Evolutionary conservation across 148 eudicot genomes (phyloP).

Genomic region (Fagopyrum homotropicum): DNA sequence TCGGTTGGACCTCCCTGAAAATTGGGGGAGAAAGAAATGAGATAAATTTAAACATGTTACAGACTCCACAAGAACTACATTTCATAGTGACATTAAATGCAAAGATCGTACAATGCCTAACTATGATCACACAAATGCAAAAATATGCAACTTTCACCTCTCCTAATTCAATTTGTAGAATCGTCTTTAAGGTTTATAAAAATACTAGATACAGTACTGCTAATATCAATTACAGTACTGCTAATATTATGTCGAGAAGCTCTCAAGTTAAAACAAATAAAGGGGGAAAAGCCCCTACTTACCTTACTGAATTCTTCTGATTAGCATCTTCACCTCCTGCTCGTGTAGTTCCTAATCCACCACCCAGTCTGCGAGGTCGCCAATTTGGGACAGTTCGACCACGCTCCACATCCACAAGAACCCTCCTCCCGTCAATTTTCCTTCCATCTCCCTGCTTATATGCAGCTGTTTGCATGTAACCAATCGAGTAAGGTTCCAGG

Average conservation of each 20-base stretch:
- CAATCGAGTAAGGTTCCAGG: slow-evolving; percentile 5
- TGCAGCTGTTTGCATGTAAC: slow-evolving; percentile 53
- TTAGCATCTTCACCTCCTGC: slow-evolving; percentile 67
- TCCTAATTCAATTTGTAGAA: neutral
- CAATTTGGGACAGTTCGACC: slow-evolving; percentile 99
- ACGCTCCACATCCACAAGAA: slow-evolving; percentile 97
- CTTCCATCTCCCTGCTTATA: slow-evolving; percentile 98
- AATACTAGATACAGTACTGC: neutral
- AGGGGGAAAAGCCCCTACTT: slow-evolving; percentile 2
- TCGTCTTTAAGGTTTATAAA: neutral
- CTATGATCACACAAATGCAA: neutral
- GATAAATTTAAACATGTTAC: neutral
- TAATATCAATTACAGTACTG: neutral
- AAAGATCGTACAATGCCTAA: neutral
- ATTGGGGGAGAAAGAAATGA: slow-evolving; percentile 1
- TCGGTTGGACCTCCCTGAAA: slow-evolving; percentile 67
- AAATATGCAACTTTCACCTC: neutral
- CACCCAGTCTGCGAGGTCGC: slow-evolving; percentile 98
- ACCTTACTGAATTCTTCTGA: slow-evolving; percentile 55
- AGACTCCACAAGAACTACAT: neutral
- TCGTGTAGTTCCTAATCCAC: slow-evolving; percentile 93
- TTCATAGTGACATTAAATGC: neutral
- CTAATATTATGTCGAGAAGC: neutral
- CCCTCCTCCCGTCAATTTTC: slow-evolving; percentile 94
- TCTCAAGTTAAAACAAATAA: neutral